phyloP scores from a whole-genome alignment of 192 early-diverging fungal genomes.

The Entophlyctis helioformis region DNA sequence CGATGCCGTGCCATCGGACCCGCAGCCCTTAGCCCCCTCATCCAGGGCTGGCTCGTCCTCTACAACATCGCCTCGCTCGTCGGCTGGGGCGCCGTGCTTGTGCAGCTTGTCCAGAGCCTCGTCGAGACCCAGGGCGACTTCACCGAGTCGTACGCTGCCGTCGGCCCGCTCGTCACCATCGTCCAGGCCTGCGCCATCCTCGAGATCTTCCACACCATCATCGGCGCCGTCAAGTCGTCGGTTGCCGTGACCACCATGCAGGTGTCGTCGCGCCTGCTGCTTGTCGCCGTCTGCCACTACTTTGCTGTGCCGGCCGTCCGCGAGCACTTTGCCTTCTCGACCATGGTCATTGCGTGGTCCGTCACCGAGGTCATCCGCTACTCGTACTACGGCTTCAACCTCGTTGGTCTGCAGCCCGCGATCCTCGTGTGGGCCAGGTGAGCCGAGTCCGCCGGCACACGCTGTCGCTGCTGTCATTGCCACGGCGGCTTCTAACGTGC shows the following conservation, averaged over 20 bases:
- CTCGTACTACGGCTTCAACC: conserved; percentile 70
- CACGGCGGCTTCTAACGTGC: conserved; percentile 1
- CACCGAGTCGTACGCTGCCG: conserved; percentile 44
- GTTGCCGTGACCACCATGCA: conserved; percentile 72
- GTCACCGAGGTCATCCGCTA: conserved; percentile 89
- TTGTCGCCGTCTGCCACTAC: conserved; percentile 59
- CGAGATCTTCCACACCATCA: conserved; percentile 45
- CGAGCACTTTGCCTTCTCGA: conserved; percentile 52
- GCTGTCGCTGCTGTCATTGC: neutral
- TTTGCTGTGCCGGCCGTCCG: conserved; percentile 41
- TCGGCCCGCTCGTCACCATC: conserved; percentile 49
- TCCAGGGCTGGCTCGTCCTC: conserved; percentile 57
- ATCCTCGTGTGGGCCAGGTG: conserved; percentile 51
- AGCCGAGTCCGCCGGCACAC: neutral
- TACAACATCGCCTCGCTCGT: conserved; percentile 75
- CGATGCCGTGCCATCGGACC: too few relatives aligned
- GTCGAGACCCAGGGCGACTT: conserved; percentile 38
- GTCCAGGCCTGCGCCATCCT: conserved; percentile 77
- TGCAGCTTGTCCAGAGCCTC: conserved; percentile 39
- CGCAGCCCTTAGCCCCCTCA: neutral
- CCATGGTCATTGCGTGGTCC: conserved; percentile 84
- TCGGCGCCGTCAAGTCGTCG: conserved; percentile 73
- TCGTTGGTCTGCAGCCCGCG: conserved; percentile 45
- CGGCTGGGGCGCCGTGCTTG: conserved; percentile 73
- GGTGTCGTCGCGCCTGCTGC: conserved; percentile 71